Evolutionary conservation across 2,329 filamentous ascomycete genomes (phyloP), one percentile per base, ranked within the genome.

Genomic region (Ascochyta fabae): DNA sequence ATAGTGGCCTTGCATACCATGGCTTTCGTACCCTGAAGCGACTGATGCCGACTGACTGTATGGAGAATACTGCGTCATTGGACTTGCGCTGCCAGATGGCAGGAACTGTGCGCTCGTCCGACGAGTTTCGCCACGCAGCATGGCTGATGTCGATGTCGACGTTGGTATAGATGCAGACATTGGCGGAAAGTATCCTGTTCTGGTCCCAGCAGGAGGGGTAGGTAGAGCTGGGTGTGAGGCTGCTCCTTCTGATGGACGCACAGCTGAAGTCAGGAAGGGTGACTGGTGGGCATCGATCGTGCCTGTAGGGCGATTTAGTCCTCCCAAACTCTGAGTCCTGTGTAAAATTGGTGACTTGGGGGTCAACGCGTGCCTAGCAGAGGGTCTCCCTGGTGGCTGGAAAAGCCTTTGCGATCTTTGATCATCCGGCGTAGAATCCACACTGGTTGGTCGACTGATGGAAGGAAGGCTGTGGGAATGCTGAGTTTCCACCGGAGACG

Each of bases 311-410:
- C 74, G 73, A 42, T 77, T 76, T 33, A 81, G 64, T 50, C 74
- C 41, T 29, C 79, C 79, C 12, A 83, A 66, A 63, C 83, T 86
- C 16, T 80, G 76, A 24, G 82, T 78, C 58, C 85, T 81, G 49
- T 77, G 76, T 36, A 80, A 48, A 4, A 68, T 74, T 9, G 85
- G 85, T 9, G 86, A 87, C 60, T 81, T 79, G 0, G 86, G 84
- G 10, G 83, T 86, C 57, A 86, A 67, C n/a, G 85, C 80, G 31
- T 81, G 80, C 60, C 84, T 77, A 50, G 75, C 43, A 40, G 66
- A 58, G 34, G 66, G 67, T 26, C 62, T 64, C 35, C 64, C 62
- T 27, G 67, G 67, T 4, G 64, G 67, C 36, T 62, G 69, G 52
- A 67, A 74, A 16, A 51, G 65, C 51, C 66, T 66, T 15, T 50